A percentile compares a stretch with the other conserved stretches of the same genome.
Conservation (phyloP, 805 yeast species). For the Myxozyma nipponensis region DNA sequence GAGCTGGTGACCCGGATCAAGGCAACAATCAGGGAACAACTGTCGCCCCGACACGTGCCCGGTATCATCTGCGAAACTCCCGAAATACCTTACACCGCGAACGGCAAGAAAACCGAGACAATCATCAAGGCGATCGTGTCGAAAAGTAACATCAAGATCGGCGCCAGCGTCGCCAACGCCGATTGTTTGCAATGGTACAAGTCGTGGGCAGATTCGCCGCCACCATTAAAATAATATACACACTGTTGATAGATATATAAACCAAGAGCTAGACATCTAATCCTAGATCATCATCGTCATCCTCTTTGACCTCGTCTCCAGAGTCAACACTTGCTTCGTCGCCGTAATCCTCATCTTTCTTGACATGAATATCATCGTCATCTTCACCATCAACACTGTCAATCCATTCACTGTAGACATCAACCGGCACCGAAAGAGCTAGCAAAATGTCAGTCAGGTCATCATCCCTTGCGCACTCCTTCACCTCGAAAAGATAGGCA, state of each 20-base stretch:
- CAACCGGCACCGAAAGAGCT: slow-evolving; percentile 77
- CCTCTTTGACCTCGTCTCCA: slow-evolving; percentile 32
- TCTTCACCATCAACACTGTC: slow-evolving; percentile 76
- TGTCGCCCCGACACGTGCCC: slow-evolving; percentile 30
- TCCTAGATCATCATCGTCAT: slow-evolving; percentile 9
- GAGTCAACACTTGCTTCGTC: slow-evolving; percentile 17
- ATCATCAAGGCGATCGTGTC: slow-evolving; percentile 27
- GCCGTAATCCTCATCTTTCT: slow-evolving; percentile 26
- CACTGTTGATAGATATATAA: neutral
- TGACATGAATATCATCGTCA: slow-evolving; percentile 32
- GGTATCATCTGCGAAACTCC: slow-evolving; percentile 27
- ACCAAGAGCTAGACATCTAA: slow-evolving; percentile 1
- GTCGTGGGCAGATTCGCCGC: slow-evolving; percentile 22
- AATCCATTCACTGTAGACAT: slow-evolving; percentile 94
- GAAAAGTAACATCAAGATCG: slow-evolving; percentile 19
- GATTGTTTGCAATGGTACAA: slow-evolving; percentile 28
- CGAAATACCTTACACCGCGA: slow-evolving; percentile 30
- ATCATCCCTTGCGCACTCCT: neutral
- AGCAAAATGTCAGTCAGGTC: neutral
- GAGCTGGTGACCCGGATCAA: slow-evolving; percentile 15
- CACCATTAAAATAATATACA: neutral
- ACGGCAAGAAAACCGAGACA: slow-evolving; percentile 31
- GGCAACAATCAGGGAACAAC: slow-evolving; percentile 19
- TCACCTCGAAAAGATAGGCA: too few species aligned
- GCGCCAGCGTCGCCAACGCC: slow-evolving; percentile 30